A percentile compares a stretch with the other conserved stretches of the same genome.
Conservation (phyloP, 2,329 filamentous ascomycete species). For the Aspergillus sp. region DNA sequence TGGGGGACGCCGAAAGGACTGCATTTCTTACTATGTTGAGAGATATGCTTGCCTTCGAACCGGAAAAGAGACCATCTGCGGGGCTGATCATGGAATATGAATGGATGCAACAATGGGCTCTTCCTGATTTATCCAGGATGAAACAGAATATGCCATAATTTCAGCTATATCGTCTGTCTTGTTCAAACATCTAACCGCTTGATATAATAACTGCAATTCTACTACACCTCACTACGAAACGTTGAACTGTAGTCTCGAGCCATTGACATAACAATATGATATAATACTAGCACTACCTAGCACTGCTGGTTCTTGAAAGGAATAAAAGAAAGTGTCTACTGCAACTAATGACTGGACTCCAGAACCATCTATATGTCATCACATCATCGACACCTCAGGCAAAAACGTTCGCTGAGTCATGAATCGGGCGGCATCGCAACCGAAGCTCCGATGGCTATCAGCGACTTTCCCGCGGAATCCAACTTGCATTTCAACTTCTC, state of each 20-base stretch:
- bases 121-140: conserved; percentile 16
- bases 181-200: too few species aligned
- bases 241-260: too few species aligned
- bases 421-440: conserved; percentile 5
- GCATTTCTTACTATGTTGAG: background rate
- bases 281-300: too few species aligned
- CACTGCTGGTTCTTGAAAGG: too few species aligned
- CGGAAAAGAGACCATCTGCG: background rate
- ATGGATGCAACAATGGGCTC: conserved; percentile 4
- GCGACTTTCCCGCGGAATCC: conserved; percentile 34
- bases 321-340: too few species aligned
- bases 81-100: background rate
- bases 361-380: too few species aligned
- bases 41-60: background rate
- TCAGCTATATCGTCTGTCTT: too few species aligned
- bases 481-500: background rate
- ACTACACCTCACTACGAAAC: too few species aligned
- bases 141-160: too few species aligned
- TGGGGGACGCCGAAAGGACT: background rate
- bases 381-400: background rate
- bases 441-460: conserved; percentile 11
- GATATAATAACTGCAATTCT: too few species aligned
- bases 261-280: too few species aligned
- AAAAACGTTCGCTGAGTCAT: background rate
- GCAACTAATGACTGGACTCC: too few species aligned